phyloP scores from a whole-genome alignment of 495 filamentous ascomycete genomes.

The Podospora comata region DNA sequence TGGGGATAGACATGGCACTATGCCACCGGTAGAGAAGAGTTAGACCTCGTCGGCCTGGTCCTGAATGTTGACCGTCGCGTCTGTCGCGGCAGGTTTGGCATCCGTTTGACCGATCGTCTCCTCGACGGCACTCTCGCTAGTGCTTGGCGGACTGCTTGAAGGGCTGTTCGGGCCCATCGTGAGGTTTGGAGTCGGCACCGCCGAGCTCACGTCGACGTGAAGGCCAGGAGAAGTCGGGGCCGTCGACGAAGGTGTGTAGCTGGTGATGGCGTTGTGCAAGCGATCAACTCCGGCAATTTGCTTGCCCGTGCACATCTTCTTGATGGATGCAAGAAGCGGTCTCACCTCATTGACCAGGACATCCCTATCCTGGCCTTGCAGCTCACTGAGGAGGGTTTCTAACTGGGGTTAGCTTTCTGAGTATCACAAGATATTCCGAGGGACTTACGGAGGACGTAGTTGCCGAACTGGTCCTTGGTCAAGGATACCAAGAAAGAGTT shows the following conservation, averaged over 20 bases:
- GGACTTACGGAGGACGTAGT: slow-evolving; percentile 93
- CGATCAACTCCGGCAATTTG: slow-evolving; percentile 71
- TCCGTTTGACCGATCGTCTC: slow-evolving; percentile 23
- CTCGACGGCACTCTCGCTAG: slow-evolving; percentile 53
- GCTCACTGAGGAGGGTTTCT: slow-evolving; percentile 53
- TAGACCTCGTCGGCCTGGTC: slow-evolving; percentile 2
- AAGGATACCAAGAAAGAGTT: slow-evolving; percentile 66
- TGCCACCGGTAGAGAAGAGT: neutral
- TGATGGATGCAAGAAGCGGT: slow-evolving; percentile 67
- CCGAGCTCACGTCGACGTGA: slow-evolving; percentile 49
- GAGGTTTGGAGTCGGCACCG: slow-evolving; percentile 55
- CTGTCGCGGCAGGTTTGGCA: slow-evolving; percentile 8
- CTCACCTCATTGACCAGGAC: slow-evolving; percentile 69
- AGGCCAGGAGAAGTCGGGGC: slow-evolving; percentile 36
- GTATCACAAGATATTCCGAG: too few relatives aligned
- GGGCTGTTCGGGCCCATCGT: slow-evolving; percentile 64
- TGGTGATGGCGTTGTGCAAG: slow-evolving; percentile 31
- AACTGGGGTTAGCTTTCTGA: slow-evolving; percentile 33
- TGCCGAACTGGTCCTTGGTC: slow-evolving; percentile 90
- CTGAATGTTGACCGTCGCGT: neutral
- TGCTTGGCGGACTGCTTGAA: slow-evolving; percentile 60
- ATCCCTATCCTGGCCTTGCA: slow-evolving; percentile 59
- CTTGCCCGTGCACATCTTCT: slow-evolving; percentile 72
- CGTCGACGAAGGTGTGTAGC: slow-evolving; percentile 23
- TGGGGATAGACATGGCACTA: neutral